Evolutionary conservation across 257 asterid species (phyloP).

Genomic region (Apocynum venetum): DNA sequence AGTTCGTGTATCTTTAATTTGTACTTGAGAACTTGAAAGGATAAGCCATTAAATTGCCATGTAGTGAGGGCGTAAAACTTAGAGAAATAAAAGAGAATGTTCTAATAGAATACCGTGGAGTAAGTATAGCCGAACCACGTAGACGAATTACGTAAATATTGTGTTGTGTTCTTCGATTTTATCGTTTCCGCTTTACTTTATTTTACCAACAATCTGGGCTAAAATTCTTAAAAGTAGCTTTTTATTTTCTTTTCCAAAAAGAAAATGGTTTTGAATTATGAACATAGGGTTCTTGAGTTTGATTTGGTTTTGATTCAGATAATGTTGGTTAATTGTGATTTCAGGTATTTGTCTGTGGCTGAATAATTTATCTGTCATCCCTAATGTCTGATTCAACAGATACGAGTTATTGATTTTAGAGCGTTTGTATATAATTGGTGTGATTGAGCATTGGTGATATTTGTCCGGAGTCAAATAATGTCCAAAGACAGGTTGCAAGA

Average conservation of each 20-base stretch:
- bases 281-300: not conserved
- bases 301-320: conserved; percentile 8
- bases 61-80: no score
- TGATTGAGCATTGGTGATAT: conserved; percentile 41
- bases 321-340: conserved; percentile 15
- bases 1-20: no score
- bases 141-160: no score
- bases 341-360: conserved; percentile 84
- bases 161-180: no score
- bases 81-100: no score
- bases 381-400: conserved; percentile 42
- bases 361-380: conserved; percentile 66
- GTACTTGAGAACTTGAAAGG: no score
- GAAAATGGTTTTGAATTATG: not conserved
- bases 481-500: not conserved
- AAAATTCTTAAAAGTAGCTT: no score
- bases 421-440: conserved; percentile 68
- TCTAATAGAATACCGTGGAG: no score
- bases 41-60: no score
- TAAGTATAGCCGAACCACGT: no score
- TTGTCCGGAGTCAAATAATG: conserved; percentile 26
- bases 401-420: conserved; percentile 70
- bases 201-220: no score
- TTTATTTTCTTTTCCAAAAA: not conserved
- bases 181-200: no score